Evolutionary conservation across 2,329 filamentous ascomycete species (phyloP).

Genomic region (Sporothrix globosa): DNA sequence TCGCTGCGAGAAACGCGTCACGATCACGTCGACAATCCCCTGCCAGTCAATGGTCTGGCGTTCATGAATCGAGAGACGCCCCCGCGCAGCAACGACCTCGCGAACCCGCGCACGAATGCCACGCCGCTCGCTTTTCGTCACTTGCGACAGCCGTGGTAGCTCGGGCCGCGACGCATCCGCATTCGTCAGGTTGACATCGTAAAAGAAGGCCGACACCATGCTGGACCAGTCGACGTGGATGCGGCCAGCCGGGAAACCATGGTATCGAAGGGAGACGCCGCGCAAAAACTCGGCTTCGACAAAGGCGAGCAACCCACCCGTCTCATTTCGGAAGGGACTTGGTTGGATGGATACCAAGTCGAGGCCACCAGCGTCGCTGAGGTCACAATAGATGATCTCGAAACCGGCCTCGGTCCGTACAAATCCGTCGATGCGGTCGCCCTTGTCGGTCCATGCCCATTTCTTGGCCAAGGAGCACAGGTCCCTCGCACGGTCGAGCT

Average conservation of each 20-base stretch:
- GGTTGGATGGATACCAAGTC: conserved; percentile 42
- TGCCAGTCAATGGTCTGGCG: conserved; percentile 63
- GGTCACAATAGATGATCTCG: conserved; percentile 70
- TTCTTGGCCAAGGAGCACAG: conserved; percentile 58
- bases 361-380: conserved; percentile 48
- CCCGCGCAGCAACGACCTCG: conserved; percentile 38
- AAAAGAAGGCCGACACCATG: conserved; percentile 57
- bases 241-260: conserved; percentile 50
- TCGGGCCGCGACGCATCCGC: conserved; percentile 41
- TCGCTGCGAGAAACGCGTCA: conserved; percentile 62
- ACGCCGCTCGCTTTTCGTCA: conserved; percentile 36
- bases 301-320: conserved; percentile 33
- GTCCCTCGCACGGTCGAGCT: conserved; percentile 55
- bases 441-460: conserved; percentile 47
- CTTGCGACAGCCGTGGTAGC: conserved; percentile 38
- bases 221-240: conserved; percentile 53
- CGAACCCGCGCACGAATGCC: conserved; percentile 43
- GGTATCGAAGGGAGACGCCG: conserved; percentile 51
- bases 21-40: conserved; percentile 65
- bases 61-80: conserved; percentile 41
- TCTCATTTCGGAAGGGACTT: conserved; percentile 35
- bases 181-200: conserved; percentile 55
- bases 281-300: conserved; percentile 45
- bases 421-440: conserved; percentile 60
- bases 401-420: conserved; percentile 71